Base-by-base conservation (phyloP, 805 yeast genomes). In the Ogataea henricii region DNA sequence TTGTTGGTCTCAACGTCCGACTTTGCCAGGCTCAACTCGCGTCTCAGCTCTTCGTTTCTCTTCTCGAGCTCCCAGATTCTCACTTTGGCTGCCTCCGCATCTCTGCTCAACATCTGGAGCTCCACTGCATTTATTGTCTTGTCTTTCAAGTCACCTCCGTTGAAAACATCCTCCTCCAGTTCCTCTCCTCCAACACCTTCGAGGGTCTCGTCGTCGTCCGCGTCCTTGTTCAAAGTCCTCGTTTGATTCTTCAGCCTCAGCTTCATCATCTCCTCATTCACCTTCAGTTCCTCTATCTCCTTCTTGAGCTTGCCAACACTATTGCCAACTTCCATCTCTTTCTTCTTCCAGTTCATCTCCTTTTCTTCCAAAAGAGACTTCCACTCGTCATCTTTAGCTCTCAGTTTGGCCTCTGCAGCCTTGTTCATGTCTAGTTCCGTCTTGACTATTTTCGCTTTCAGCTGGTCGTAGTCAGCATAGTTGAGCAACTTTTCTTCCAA, bases 381-480 rank as follows among this genome's bases (percentile, higher is more conserved):
- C 64, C 84, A 71, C 59, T 88, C 96, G 37, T 83, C 82, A 50
- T 88, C 94, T 62, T 87, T 87, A 4, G 91, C 85, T 18, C 72
- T 70, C 10, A 87, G 69, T 55, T 79, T 76, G 25, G 77, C 73
- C 9, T 78, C 72, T 17, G 82, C 67, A 2, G 77, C 69, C 48
- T 78, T 82, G 0, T 82, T 82, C 30, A 83, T 67, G 47, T 78
- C 79, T 56, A 78, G 82, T 62, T 88, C 95, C 22, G 75, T 67
- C 47, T 81, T 77, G 18, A 76, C 62, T 17, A 89, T 67, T 53
- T 88, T 76, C 29, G 77, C 74, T 59, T 87, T 85, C 50, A 91
- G 62, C 44, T 79, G 82, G 32, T 88, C 92, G 64, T 90, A 90
- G 67, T 91, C 96, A 0, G 92, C 88, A 58, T 70, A 78, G 47